Evolutionary conservation across 2,329 filamentous ascomycete genomes (phyloP).

Genomic region (Stachybotrys echinatus): DNA sequence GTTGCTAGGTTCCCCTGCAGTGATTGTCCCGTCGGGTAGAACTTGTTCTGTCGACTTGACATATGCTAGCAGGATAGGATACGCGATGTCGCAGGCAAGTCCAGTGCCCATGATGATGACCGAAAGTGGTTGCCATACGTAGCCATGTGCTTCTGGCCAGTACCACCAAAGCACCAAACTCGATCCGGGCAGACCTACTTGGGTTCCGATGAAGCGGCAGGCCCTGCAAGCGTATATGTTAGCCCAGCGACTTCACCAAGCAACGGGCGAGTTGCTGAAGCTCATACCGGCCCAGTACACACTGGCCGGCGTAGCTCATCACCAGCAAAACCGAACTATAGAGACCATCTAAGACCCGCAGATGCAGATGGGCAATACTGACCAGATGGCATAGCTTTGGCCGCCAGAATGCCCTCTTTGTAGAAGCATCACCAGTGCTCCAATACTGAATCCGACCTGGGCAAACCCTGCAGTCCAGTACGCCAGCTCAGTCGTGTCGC

Average conservation of each 20-base stretch:
- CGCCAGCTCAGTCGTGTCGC: constrained; percentile 43
- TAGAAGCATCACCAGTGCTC: constrained; percentile 36
- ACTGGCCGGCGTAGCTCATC: no score
- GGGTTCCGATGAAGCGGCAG: constrained; percentile 34
- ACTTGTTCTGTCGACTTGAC: constrained; percentile 32
- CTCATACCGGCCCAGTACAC: no score
- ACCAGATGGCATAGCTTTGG: constrained; percentile 43
- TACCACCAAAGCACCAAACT: constrained; percentile 40
- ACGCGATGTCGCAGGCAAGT: constrained; percentile 36
- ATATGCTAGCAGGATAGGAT: constrained; percentile 35
- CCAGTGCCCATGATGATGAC: constrained; percentile 35
- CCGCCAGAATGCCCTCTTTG: constrained; percentile 43
- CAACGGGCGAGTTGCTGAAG: no score
- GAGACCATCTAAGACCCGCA: no score
- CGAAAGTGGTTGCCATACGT: constrained; percentile 35
- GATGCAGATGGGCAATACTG: no score
- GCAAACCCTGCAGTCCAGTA: constrained; percentile 41
- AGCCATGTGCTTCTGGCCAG: constrained; percentile 46
- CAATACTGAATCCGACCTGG: constrained; percentile 35
- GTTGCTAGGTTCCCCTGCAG: constrained; percentile 12
- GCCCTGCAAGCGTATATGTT: no score
- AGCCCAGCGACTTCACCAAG: no score
- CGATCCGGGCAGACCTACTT: constrained; percentile 32
- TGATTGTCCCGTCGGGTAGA: constrained; percentile 30
- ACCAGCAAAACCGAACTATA: no score